Percentiles rank a stretch among this genome's conserved stretches.
These are phyloP conservation scores for Zymoseptoria crescenta DNA, from an alignment of 2,329 filamentous ascomycete genomes.

Conservation along the genomic window DNA sequence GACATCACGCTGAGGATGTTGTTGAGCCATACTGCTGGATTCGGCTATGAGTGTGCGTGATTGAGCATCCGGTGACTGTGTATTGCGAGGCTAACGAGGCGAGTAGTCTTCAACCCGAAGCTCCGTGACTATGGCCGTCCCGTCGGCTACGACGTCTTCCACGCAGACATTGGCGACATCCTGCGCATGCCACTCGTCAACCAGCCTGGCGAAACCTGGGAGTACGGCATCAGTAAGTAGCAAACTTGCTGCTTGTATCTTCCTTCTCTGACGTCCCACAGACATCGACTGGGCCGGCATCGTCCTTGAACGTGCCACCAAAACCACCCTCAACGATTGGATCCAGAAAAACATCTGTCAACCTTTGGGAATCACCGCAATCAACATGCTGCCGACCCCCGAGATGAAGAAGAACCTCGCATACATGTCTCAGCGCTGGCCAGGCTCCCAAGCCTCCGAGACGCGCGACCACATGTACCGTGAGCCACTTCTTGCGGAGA, in stretches of 20 bases:
- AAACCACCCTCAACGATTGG: constrained; percentile 38
- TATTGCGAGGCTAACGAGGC: not conserved
- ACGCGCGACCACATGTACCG: constrained; percentile 46
- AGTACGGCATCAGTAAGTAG: constrained; percentile 40
- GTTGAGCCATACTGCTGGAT: constrained; percentile 43
- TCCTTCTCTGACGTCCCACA: constrained; percentile 16
- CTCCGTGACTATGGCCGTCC: constrained; percentile 40
- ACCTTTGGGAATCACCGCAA: constrained; percentile 41
- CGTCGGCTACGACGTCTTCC: constrained; percentile 51
- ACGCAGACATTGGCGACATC: constrained; percentile 36
- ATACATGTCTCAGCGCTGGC: constrained; percentile 48
- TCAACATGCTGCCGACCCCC: constrained; percentile 50
- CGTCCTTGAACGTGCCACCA: constrained; percentile 39
- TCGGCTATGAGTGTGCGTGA: constrained; percentile 38
- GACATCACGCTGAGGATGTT: constrained; percentile 46
- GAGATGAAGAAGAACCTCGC: constrained; percentile 50
- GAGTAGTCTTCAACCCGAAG: constrained; percentile 33
- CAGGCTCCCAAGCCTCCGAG: constrained; percentile 26
- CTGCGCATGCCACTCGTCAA: constrained; percentile 48
- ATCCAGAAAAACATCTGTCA: constrained; percentile 41
- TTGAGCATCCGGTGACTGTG: not conserved
- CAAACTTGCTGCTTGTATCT: not conserved
- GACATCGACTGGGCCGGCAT: constrained; percentile 46
- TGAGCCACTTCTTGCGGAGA: constrained; percentile 39
- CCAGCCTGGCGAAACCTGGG: constrained; percentile 56